Conservation (phyloP, 805 yeast genomes). For the Myxozyma mucilagina region DNA sequence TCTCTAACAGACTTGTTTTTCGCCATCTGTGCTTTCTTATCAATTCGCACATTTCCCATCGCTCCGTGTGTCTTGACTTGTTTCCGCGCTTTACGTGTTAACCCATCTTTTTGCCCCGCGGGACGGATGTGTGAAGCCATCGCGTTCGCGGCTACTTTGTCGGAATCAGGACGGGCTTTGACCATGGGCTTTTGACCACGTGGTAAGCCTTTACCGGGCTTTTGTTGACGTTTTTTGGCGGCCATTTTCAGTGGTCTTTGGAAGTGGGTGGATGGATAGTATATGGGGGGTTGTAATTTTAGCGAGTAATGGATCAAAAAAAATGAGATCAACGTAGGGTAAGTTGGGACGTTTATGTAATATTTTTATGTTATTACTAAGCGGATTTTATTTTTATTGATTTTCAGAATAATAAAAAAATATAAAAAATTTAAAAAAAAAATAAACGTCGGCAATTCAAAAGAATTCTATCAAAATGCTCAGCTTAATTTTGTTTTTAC, state of each 20-base stretch:
- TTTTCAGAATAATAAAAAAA: not conserved
- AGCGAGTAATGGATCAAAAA: not conserved
- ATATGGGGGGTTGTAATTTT: not conserved
- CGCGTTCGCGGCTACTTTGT: conserved; percentile 20
- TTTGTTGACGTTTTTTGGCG: not conserved
- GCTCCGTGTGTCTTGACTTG: conserved; percentile 21
- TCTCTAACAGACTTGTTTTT: conserved; percentile 16
- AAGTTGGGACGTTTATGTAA: not conserved
- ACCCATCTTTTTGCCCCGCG: conserved; percentile 3
- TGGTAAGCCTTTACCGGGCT: conserved; percentile 16
- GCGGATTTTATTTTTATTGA: too few relatives aligned
- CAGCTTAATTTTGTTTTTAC: too few relatives aligned
- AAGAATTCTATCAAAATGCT: too few relatives aligned
- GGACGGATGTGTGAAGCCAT: conserved; percentile 18
- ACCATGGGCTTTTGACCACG: conserved; percentile 29
- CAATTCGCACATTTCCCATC: conserved; percentile 23
- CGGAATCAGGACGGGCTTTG: conserved; percentile 23
- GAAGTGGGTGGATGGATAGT: not conserved
- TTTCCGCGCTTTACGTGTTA: conserved; percentile 16
- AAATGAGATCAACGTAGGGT: not conserved
- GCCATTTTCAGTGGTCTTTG: conserved; percentile 5
- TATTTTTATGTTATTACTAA: not conserved
- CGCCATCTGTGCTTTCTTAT: conserved; percentile 10
- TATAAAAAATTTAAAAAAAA: not conserved
- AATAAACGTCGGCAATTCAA: too few relatives aligned